Percentiles rank a stretch among this genome's conserved stretches.
Conservation (phyloP, 164 flowering plant genomes). For the Magnolia sinica region DNA sequence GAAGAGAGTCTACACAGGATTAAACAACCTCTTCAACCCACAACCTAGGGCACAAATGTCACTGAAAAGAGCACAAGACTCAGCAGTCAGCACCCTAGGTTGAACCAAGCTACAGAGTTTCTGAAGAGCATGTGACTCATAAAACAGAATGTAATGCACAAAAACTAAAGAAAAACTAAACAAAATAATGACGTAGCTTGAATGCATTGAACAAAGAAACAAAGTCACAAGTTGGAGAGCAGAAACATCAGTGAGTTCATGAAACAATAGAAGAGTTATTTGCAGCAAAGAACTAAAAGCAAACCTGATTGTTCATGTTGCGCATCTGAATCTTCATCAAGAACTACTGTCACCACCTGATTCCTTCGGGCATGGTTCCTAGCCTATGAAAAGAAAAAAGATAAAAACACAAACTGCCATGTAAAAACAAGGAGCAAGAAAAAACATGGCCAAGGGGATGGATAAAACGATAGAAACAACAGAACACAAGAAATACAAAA, state of each 20-base stretch:
- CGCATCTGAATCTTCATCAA: conserved; percentile 44
- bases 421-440: background rate
- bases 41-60: background rate
- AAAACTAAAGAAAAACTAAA: no score
- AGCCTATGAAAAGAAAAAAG: conserved; percentile 37
- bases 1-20: no score
- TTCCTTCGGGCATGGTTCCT: conserved; percentile 54
- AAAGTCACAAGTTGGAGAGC: background rate
- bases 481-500: background rate
- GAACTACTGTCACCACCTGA: conserved; percentile 28
- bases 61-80: background rate
- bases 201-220: background rate
- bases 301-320: conserved; percentile 16
- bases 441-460: background rate
- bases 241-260: background rate
- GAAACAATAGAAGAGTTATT: background rate
- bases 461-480: background rate
- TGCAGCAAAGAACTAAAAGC: background rate
- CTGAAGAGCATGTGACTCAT: background rate
- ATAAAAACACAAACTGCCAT: background rate
- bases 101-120: background rate
- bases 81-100: background rate
- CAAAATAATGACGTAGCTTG: background rate
- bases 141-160: background rate
- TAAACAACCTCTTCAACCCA: no score